Base-by-base conservation (phyloP, 306 rosid species). In the Glycine tomentella region DNA sequence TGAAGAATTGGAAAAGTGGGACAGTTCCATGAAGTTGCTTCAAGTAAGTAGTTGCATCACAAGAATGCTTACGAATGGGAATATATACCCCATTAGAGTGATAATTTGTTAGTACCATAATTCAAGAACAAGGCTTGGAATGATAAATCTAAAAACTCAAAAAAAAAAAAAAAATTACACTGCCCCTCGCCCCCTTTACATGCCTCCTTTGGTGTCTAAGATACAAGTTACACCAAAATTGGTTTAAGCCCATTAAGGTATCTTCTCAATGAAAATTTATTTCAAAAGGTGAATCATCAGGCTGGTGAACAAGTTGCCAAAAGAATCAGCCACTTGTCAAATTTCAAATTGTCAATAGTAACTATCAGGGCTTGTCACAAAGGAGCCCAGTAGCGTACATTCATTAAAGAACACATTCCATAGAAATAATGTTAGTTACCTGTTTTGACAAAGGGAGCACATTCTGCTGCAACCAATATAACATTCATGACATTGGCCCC, bases 391-490 rank as follows among this genome's bases (percentile, higher is more conserved):
- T 63, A 59, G 62, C 59, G 40, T 53, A 42, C 49, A 80, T 51
- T 64, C 69, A 46, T n/a, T 5, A 79, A 20, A 82, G 71, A 67
- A 74, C 82, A 38, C 14, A 6, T 40, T 68, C 69, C 13, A 34
- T 51, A 10, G 56, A 81, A 65, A 82, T 62, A 46, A 75, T 20
- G 51, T 5, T 42, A 51, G 75, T 72, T 90, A 93, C 99, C 99
- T 82, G 99, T 92, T 89, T 95, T 93, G 3, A 90, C 81, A 91
- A 92, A 95, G 42, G 99, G 99, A 88, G 93, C 92, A 74, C 99
- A 95, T 86, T 95, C 99, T 63, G 90, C 93, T 14, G 99, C 90
- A 45, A 87, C 97, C 82, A 95, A 55, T 79, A 95, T 87, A 83
- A 95, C 16, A 81, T 95, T 95, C 98, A 95, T 93, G 74, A 87